Evolutionary conservation across 805 yeast species (phyloP).

Genomic region (Metschnikowia continentalis): DNA sequence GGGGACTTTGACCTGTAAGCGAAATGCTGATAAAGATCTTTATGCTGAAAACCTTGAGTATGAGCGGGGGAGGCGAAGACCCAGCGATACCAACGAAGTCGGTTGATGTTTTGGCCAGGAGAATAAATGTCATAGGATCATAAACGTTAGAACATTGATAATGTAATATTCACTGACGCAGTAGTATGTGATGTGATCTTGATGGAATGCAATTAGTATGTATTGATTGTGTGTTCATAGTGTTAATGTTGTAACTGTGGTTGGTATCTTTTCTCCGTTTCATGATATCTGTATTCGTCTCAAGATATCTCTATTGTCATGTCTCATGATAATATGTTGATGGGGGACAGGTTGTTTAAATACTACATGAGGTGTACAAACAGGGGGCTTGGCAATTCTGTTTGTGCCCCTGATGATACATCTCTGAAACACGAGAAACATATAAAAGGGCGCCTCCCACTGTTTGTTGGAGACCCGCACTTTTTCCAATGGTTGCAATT

Average conservation of each 20-base stretch:
- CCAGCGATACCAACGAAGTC: not conserved
- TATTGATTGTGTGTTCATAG: no score
- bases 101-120: not conserved
- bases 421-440: not conserved
- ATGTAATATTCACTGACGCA: not conserved
- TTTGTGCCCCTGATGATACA: not conserved
- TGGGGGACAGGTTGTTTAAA: not conserved
- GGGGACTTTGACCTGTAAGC: conserved; percentile 68
- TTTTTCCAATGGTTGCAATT: conserved; percentile 1
- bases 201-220: no score
- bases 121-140: no score
- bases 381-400: not conserved
- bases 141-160: not conserved
- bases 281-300: no score
- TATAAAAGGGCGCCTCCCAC: not conserved
- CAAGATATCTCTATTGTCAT: not conserved
- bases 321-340: not conserved
- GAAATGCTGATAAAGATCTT: conserved; percentile 57
- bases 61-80: not conserved
- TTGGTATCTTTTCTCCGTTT: no score
- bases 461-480: not conserved
- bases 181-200: no score
- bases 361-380: not conserved
- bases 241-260: no score
- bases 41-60: conserved; percentile 32